A percentile compares a stretch with the other conserved stretches of the same genome.
Conservation (phyloP, 73 alveolate genomes). For the Paramecium sexaurelia region DNA sequence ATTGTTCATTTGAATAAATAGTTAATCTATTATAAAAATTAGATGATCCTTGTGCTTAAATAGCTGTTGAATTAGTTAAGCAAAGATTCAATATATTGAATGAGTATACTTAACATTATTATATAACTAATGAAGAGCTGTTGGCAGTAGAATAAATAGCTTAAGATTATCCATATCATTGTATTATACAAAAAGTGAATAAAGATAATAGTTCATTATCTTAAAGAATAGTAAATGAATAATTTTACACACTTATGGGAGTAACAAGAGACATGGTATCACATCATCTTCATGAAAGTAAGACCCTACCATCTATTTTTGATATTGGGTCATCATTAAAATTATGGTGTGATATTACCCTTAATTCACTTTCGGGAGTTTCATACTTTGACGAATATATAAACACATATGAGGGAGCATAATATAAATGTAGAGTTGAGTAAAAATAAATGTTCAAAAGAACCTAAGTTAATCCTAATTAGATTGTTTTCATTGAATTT, state of each 20-base stretch:
- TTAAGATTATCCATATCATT: constrained; percentile 2
- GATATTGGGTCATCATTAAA: not conserved
- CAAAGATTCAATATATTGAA: not conserved
- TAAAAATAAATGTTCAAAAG: constrained; percentile 8
- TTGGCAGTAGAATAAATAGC: not conserved
- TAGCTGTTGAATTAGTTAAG: not conserved
- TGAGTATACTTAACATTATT: not conserved
- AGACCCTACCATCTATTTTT: constrained; percentile 39
- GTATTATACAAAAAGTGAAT: constrained; percentile 25
- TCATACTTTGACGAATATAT: not conserved
- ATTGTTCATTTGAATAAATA: not conserved
- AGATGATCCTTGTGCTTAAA: constrained; percentile 11
- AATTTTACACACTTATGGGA: constrained; percentile 20
- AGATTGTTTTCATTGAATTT: constrained; percentile 46
- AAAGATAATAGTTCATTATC: not conserved
- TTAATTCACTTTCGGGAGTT: not conserved
- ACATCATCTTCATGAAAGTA: constrained; percentile 25
- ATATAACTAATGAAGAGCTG: constrained; percentile 16
- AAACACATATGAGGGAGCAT: constrained; percentile 27
- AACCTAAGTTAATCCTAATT: not conserved
- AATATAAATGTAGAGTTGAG: constrained; percentile 16
- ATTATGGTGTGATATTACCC: constrained; percentile 16
- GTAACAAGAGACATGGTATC: constrained; percentile 44
- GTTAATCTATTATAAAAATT: not conserved
- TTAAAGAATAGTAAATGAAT: constrained; percentile 9